A percentile compares a stretch with the other conserved stretches of the same genome.
Evolutionary conservation across 106 monocot genomes (phyloP).

Genomic region (Iris macrosiphon): DNA sequence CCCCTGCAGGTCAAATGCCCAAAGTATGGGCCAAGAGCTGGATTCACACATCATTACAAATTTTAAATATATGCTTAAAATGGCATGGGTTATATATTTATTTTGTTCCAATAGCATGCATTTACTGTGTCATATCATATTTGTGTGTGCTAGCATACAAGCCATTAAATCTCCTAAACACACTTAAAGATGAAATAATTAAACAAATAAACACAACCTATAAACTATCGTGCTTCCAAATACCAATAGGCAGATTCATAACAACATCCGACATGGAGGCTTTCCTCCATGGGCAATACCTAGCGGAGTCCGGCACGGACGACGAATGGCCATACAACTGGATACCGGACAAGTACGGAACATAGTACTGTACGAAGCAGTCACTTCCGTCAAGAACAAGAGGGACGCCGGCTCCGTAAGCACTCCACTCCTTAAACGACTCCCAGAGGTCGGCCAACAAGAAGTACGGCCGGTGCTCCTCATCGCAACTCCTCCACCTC

Average conservation of each 20-base stretch:
- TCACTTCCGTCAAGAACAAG: conserved; percentile 51
- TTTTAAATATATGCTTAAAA: too few relatives aligned
- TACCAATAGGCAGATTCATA: too few relatives aligned
- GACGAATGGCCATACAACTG: conserved; percentile 50
- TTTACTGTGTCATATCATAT: too few relatives aligned
- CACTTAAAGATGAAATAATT: neutral
- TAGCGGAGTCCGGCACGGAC: conserved; percentile 12
- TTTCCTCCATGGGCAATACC: conserved; percentile 33
- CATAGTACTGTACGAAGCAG: conserved; percentile 73
- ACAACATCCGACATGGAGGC: too few relatives aligned
- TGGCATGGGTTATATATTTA: too few relatives aligned
- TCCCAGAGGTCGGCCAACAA: conserved; percentile 62
- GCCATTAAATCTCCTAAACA: too few relatives aligned
- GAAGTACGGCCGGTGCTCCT: conserved; percentile 38
- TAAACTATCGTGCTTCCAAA: too few relatives aligned
- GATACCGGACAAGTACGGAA: conserved; percentile 77
- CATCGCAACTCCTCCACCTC: conserved; percentile 37
- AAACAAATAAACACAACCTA: neutral
- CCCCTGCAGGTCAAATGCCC: too few relatives aligned
- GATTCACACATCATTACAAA: too few relatives aligned
- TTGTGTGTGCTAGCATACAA: too few relatives aligned
- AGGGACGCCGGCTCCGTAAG: conserved; percentile 78
- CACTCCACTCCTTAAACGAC: conserved; percentile 75
- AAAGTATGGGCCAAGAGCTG: too few relatives aligned
- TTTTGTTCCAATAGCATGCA: too few relatives aligned